Evolutionary conservation across 2,329 filamentous ascomycete species (phyloP), one percentile per base, ranked within the genome.

Genomic region (Fusarium guadeloupense): DNA sequence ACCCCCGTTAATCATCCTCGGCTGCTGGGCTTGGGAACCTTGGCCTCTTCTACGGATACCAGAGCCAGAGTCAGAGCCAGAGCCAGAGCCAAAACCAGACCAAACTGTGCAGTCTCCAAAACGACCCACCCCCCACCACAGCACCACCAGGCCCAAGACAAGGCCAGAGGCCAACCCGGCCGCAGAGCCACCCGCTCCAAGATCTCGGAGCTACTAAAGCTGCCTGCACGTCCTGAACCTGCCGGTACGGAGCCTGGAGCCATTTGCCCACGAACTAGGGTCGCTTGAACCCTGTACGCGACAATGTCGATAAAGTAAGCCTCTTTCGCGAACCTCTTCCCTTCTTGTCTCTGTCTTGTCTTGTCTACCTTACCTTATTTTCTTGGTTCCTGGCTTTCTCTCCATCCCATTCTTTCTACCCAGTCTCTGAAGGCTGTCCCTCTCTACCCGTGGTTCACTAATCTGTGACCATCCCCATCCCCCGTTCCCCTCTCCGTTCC

Each of bases 271-370:
- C 60, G 64, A 71, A 67, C 72, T 71, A 70, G 71, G 72, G 71
- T 73, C 71, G 65, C 62, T 67, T 66, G 66, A 72, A 73, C 74
- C 71, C 69, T 73, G 69, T 71, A 71, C 58, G 67, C 71, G 69
- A 79, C 71, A 72, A 83, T 83, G 81, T 83, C 81, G 73, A 82
- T 83, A 80, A 83, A 83, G 81, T 83, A 78, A 79, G 79, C 78
- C 71, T 72, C 67, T 60, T 69, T 67, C 59, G 64, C 70, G 67
- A 69, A 58, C 58, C 63, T 65, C 49, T 61, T 56, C 41, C 54
- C 54, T 49, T 62, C 25, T 12, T 13, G 25, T 26, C 25, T 10
- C 13, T 9, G 7, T 12, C 59, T 60, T 57, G 49, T 65, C 26
- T 51, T 52, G 42, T 59, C 47, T 45, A 59, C 55, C 55, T 50